Evolutionary conservation across 208 protist genomes (phyloP).

Genomic region (Trypanosoma cruzi): DNA sequence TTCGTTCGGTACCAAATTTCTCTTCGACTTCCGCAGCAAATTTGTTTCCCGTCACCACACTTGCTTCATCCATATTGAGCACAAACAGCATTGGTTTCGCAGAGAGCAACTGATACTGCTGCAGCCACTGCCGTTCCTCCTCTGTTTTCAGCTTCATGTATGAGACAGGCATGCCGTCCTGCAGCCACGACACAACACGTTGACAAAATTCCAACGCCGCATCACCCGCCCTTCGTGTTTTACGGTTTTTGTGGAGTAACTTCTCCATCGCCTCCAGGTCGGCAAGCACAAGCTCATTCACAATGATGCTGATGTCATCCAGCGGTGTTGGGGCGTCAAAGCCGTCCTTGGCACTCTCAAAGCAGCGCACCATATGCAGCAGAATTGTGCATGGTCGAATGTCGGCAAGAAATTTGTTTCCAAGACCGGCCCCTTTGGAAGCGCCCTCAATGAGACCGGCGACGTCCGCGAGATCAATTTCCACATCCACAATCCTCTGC

Average conservation of each 20-base stretch:
- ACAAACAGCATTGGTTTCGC: constrained; percentile 89
- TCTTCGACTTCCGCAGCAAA: constrained; percentile 58
- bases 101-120: constrained; percentile 71
- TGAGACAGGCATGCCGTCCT: constrained; percentile 45
- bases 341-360: constrained; percentile 80
- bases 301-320: constrained; percentile 75
- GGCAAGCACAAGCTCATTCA: constrained; percentile 80
- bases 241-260: constrained; percentile 41
- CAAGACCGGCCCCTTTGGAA: constrained; percentile 81
- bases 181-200: constrained; percentile 50
- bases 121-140: constrained; percentile 42
- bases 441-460: constrained; percentile 90
- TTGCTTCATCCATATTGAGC: constrained; percentile 77
- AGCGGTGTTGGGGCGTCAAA: constrained; percentile 79
- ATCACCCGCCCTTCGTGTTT: constrained; percentile 47
- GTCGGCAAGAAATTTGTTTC: constrained; percentile 89
- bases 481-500: constrained; percentile 68
- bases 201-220: constrained; percentile 43
- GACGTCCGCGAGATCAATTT: constrained; percentile 89
- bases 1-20: constrained; percentile 53
- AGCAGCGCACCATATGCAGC: constrained; percentile 91
- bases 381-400: constrained; percentile 82
- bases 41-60: constrained; percentile 56
- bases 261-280: constrained; percentile 85
- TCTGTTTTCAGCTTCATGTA: constrained; percentile 25